Conservation (phyloP, 2,329 filamentous ascomycete genomes). For the Talaromyces sp. region DNA sequence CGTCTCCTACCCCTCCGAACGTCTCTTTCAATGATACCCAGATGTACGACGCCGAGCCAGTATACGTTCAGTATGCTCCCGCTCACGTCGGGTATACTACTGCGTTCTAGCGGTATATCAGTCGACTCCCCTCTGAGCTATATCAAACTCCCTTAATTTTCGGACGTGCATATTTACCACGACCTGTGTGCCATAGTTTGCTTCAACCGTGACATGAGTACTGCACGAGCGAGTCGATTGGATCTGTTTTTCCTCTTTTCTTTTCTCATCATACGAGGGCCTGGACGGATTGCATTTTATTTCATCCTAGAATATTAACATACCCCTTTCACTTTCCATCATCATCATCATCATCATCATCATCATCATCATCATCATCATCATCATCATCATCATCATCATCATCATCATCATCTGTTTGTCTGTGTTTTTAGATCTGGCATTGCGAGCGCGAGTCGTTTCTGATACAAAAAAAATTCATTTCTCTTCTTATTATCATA, state of each 20-base stretch:
- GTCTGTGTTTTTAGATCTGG: conserved; percentile 37
- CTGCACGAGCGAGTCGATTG: conserved; percentile 15
- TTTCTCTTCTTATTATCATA: conserved; percentile 17
- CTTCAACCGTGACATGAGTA: conserved; percentile 13
- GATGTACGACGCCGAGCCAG: conserved; percentile 34
- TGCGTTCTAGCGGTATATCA: conserved; percentile 25
- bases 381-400: no score
- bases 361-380: no score
- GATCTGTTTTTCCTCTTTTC: conserved; percentile 15
- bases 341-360: conserved; percentile 4
- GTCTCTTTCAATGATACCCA: conserved; percentile 37
- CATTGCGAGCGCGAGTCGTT: conserved; percentile 45
- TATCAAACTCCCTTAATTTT: background rate
- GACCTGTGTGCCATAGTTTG: conserved; percentile 23
- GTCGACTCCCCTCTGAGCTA: background rate
- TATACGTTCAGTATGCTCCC: conserved; percentile 34
- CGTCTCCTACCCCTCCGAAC: conserved; percentile 37
- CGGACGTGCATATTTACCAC: conserved; percentile 14
- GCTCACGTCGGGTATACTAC: conserved; percentile 35
- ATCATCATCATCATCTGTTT: conserved; percentile 14
- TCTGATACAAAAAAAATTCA: conserved; percentile 21
- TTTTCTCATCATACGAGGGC: conserved; percentile 15
- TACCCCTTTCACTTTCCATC: conserved; percentile 2
- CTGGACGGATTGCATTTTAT: conserved; percentile 21
- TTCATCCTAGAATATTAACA: conserved; percentile 28